These are phyloP conservation scores for Trichophyton equinum DNA, from an alignment of 2,329 filamentous ascomycete genomes.

Conservation along the genomic window DNA sequence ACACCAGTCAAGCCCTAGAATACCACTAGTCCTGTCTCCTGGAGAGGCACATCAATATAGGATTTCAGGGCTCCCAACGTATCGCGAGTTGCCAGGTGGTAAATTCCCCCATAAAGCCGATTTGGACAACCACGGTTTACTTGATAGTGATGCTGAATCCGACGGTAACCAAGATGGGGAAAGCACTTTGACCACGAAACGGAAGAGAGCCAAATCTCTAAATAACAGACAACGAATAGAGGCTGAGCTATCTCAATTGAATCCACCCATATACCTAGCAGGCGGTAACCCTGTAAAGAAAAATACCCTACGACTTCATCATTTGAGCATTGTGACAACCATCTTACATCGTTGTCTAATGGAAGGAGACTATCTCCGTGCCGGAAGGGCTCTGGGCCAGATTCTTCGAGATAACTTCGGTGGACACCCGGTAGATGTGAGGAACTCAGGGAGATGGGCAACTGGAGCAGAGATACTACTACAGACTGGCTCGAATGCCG, in stretches of 20 bases:
- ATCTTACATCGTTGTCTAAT: slow-evolving; percentile 62
- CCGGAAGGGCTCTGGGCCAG: slow-evolving; percentile 62
- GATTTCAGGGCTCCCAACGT: slow-evolving; percentile 28
- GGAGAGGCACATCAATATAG: slow-evolving; percentile 33
- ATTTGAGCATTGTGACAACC: slow-evolving; percentile 55
- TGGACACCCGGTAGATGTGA: slow-evolving; percentile 52
- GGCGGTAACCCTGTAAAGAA: slow-evolving; percentile 20
- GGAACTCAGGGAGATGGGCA: slow-evolving; percentile 61
- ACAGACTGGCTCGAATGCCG: slow-evolving; percentile 32
- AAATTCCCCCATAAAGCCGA: slow-evolving; percentile 31
- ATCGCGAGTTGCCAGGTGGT: slow-evolving; percentile 28
- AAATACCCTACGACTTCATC: slow-evolving; percentile 34
- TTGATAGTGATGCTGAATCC: slow-evolving; percentile 6
- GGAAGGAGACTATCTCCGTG: slow-evolving; percentile 56
- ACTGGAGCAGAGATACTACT: slow-evolving; percentile 76
- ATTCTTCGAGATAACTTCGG: slow-evolving; percentile 51
- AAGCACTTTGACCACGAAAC: not conserved
- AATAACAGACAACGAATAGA: slow-evolving; percentile 12
- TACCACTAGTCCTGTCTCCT: slow-evolving; percentile 25
- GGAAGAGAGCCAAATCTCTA: not conserved
- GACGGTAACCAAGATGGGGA: not conserved
- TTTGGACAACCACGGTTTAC: not conserved
- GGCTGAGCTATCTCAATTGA: slow-evolving; percentile 21
- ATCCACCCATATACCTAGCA: slow-evolving; percentile 25
- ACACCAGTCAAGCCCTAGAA: not conserved